Conservation (phyloP, 2,329 filamentous ascomycete genomes). For the Xylariaceae sp. region DNA sequence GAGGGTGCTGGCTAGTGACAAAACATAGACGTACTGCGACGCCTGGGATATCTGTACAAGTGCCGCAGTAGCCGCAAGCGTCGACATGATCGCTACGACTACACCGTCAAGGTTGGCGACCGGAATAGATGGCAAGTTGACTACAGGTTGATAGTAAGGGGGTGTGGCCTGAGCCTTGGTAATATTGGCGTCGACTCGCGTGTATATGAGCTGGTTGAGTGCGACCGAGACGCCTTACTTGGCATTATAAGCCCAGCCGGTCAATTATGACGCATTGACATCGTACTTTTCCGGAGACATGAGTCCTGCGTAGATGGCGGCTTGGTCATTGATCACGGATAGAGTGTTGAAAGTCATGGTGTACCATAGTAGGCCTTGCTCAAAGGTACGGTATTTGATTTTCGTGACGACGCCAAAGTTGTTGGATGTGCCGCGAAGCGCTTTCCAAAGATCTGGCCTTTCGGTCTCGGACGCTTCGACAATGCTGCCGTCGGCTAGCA, state of each 20-base stretch:
- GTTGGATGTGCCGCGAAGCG: conserved; percentile 18
- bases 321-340: conserved; percentile 5
- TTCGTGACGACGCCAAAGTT: conserved; percentile 25
- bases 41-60: conserved; percentile 10
- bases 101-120: background rate
- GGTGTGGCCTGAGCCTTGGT: conserved; percentile 1
- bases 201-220: conserved; percentile 15
- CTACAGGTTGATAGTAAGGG: conserved; percentile 12
- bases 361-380: conserved; percentile 17
- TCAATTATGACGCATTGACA: conserved; percentile 12
- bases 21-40: conserved; percentile 8
- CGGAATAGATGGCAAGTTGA: conserved; percentile 6
- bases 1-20: background rate
- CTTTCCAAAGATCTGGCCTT: conserved; percentile 16
- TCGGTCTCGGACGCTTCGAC: conserved; percentile 5
- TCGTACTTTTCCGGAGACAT: conserved; percentile 15
- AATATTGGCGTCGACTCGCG: conserved; percentile 4
- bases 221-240: conserved; percentile 5
- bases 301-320: conserved; percentile 9
- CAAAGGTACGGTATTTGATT: conserved; percentile 15
- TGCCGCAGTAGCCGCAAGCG: conserved; percentile 7
- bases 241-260: conserved; percentile 6
- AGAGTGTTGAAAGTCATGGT: conserved; percentile 4
- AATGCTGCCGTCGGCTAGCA: conserved; percentile 42
- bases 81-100: conserved; percentile 10